A percentile compares a stretch with the other conserved stretches of the same genome.
phyloP scores from a whole-genome alignment of 345 rosid genomes.

The Ceriops tagal region DNA sequence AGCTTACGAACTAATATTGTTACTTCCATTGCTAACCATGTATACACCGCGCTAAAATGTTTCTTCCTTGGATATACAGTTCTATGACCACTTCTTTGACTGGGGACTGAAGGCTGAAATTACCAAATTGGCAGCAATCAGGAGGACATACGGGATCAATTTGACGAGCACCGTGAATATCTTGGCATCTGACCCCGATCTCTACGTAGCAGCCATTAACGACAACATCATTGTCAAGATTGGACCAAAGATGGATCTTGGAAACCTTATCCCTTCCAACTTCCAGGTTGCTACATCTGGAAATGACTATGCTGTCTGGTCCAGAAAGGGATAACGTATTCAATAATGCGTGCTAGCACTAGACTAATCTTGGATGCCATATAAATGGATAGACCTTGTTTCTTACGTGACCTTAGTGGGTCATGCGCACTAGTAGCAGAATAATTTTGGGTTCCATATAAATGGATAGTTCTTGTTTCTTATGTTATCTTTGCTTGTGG shows the following conservation, averaged over 20 bases:
- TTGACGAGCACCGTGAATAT: constrained; percentile 48
- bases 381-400: too few species aligned
- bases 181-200: constrained; percentile 55
- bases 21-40: too few species aligned
- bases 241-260: constrained; percentile 66
- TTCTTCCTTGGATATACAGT: constrained; percentile 35
- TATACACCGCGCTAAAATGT: neutral
- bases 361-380: too few species aligned
- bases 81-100: constrained; percentile 74
- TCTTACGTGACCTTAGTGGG: too few species aligned
- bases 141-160: constrained; percentile 44
- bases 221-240: constrained; percentile 68
- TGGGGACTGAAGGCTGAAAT: constrained; percentile 63
- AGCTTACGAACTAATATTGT: too few species aligned
- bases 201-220: constrained; percentile 63
- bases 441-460: neutral
- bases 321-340: constrained; percentile 22
- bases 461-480: too few species aligned
- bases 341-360: neutral
- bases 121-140: constrained; percentile 38
- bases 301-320: constrained; percentile 56
- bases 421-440: neutral
- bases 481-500: too few species aligned
- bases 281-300: constrained; percentile 58
- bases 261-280: constrained; percentile 57